Percentiles rank a stretch among this genome's conserved stretches.
phyloP scores from a whole-genome alignment of 352 stramenopile species.

The Phytophthora quininea region DNA sequence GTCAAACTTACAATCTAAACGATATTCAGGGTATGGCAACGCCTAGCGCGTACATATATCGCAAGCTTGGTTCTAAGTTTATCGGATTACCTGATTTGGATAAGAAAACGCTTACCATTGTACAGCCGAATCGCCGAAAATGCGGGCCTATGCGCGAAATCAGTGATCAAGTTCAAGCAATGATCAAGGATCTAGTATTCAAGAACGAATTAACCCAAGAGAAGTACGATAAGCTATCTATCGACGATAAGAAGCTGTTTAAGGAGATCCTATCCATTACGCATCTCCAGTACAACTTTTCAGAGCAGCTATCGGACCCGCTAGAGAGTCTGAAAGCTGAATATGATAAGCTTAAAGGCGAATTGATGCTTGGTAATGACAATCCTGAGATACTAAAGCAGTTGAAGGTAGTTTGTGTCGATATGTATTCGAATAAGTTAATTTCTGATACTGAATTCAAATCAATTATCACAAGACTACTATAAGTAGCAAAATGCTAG shows the following conservation, averaged over 20 bases:
- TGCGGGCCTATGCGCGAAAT: constrained; percentile 10
- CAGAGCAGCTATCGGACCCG: constrained; percentile 7
- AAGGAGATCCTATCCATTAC: constrained; percentile 15
- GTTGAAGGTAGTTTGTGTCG: constrained; percentile 8
- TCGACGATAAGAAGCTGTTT: constrained; percentile 17
- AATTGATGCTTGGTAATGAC: constrained; percentile 10
- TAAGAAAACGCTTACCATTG: constrained; percentile 11
- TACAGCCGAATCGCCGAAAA: constrained; percentile 15
- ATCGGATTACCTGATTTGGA: constrained; percentile 13
- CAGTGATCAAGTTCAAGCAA: constrained; percentile 8
- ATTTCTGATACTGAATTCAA: constrained; percentile 28
- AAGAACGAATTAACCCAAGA: constrained; percentile 10
- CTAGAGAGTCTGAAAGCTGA: background rate
- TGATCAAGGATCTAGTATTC: constrained; percentile 8
- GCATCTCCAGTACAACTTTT: constrained; percentile 16
- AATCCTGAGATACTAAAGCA: constrained; percentile 17
- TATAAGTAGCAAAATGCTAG: constrained; percentile 24
- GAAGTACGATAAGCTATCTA: constrained; percentile 16
- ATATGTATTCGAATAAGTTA: constrained; percentile 32
- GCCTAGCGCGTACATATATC: constrained; percentile 11
- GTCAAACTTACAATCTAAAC: constrained; percentile 21
- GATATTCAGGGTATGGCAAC: constrained; percentile 18
- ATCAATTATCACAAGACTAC: constrained; percentile 18
- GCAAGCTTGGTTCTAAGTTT: constrained; percentile 5
- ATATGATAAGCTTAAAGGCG: constrained; percentile 15